A percentile compares a stretch with the other conserved stretches of the same genome.
Conservation (phyloP, 768 basidiomycete species). For the Amanita inopinata region DNA sequence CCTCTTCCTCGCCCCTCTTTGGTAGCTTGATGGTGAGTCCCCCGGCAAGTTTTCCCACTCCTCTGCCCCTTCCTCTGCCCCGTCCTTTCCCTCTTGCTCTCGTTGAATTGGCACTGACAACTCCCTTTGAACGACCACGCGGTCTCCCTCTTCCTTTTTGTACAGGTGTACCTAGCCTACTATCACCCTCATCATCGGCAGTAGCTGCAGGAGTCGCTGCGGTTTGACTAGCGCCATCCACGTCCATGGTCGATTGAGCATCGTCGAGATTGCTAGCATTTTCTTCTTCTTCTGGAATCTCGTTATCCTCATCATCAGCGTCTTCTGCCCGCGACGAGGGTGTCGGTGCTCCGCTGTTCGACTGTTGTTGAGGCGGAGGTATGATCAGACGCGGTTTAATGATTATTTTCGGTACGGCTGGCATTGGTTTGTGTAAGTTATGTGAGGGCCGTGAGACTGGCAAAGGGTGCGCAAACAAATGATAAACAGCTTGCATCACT, state of each 20-base stretch:
- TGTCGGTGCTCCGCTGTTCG: slow-evolving; percentile 14
- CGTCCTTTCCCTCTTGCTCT: slow-evolving; percentile 30
- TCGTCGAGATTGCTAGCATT: slow-evolving; percentile 18
- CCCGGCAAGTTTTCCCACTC: slow-evolving; percentile 14
- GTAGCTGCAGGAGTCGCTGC: slow-evolving; percentile 23
- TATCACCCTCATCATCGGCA: slow-evolving; percentile 20
- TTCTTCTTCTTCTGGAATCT: slow-evolving; percentile 23
- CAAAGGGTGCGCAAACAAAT: not conserved
- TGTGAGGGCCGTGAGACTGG: no score
- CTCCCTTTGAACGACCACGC: slow-evolving; percentile 27
- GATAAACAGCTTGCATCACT: not conserved
- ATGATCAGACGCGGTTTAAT: slow-evolving; percentile 32
- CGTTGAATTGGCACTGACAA: slow-evolving; percentile 15
- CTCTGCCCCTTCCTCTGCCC: slow-evolving; percentile 24
- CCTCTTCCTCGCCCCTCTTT: slow-evolving; percentile 21
- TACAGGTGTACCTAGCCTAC: slow-evolving; percentile 21
- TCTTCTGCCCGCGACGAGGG: slow-evolving; percentile 23
- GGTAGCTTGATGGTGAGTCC: slow-evolving; percentile 22
- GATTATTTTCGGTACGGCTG: slow-evolving; percentile 35
- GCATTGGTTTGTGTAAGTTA: slow-evolving; percentile 5
- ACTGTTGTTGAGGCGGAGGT: slow-evolving; percentile 16
- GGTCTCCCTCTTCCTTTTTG: slow-evolving; percentile 31
- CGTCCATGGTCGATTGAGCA: slow-evolving; percentile 23
- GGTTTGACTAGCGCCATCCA: slow-evolving; percentile 18
- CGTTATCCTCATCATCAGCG: slow-evolving; percentile 24